A percentile compares a stretch with the other conserved stretches of the same genome.
phyloP scores from a whole-genome alignment of 148 eudicot genomes.

The Pharnaceum exiguum region DNA sequence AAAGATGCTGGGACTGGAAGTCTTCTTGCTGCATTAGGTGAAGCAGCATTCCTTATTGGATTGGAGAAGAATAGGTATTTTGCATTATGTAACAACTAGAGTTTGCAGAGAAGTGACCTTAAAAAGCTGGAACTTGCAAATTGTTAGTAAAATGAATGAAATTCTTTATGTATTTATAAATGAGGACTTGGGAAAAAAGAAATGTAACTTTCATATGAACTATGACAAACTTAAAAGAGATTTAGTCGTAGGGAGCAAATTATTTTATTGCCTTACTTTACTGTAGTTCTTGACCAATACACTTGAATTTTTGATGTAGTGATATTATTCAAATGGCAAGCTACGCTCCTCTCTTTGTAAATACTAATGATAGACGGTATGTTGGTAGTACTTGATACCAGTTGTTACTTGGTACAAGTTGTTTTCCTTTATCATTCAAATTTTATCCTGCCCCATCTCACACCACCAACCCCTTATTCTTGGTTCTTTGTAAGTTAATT shows the following conservation, averaged over 20 bases:
- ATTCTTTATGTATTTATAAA: too few relatives aligned
- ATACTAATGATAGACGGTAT: constrained; percentile 60
- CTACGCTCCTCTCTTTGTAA: constrained; percentile 87
- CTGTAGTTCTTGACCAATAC: not conserved
- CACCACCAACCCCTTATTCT: not conserved
- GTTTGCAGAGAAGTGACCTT: too few relatives aligned
- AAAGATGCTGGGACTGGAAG: constrained; percentile 73
- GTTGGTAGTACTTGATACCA: too few relatives aligned
- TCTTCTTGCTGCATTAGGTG: constrained; percentile 78
- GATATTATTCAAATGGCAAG: constrained; percentile 89
- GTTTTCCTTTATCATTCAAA: not conserved
- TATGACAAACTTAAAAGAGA: not conserved
- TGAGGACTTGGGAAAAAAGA: too few relatives aligned
- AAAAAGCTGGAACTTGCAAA: too few relatives aligned
- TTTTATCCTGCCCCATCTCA: not conserved
- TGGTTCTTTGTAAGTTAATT: not conserved
- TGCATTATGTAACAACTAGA: too few relatives aligned
- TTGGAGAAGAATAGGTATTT: constrained; percentile 71
- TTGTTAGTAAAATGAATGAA: too few relatives aligned
- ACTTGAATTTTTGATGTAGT: constrained; percentile 41
- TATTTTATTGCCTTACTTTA: not conserved
- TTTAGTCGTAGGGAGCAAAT: not conserved
- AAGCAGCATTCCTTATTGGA: constrained; percentile 92
- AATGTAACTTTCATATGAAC: not conserved
- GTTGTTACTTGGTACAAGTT: too few relatives aligned